phyloP scores from a whole-genome alignment of 2,329 filamentous ascomycete species.

The Xylariaceae sp. region DNA sequence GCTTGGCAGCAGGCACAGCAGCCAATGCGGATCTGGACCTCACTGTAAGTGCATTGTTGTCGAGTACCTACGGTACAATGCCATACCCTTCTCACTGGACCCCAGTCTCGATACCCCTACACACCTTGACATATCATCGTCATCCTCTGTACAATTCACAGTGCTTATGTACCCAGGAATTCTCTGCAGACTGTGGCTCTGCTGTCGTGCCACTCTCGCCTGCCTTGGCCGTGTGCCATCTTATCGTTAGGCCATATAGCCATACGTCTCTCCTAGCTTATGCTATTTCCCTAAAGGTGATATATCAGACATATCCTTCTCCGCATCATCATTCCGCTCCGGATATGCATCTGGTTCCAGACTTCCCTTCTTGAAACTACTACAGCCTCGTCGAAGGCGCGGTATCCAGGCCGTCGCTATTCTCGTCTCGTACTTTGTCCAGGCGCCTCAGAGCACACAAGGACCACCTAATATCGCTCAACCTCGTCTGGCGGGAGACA shows the following conservation, averaged over 20 bases:
- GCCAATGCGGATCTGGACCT: slow-evolving; percentile 14
- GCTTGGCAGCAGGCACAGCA: slow-evolving; percentile 20
- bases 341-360: slow-evolving; percentile 15
- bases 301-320: slow-evolving; percentile 18
- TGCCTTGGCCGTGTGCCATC: slow-evolving; percentile 12
- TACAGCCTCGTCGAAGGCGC: slow-evolving; percentile 12
- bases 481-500: no score
- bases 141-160: slow-evolving; percentile 18
- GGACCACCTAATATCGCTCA: no score
- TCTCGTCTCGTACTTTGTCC: no score
- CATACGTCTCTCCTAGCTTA: no score
- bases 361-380: slow-evolving; percentile 7
- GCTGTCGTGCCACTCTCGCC: slow-evolving; percentile 17
- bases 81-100: no score
- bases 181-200: no score
- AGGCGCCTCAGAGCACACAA: no score
- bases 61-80: no score
- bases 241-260: no score
- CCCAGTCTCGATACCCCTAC: slow-evolving; percentile 19
- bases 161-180: no score
- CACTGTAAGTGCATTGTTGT: slow-evolving; percentile 1
- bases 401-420: slow-evolving; percentile 5
- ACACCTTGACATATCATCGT: slow-evolving; percentile 17
- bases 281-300: slow-evolving; percentile 13
- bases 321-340: slow-evolving; percentile 17